Conservation (phyloP, 345 rosid species). For the Brassica nigra region DNA sequence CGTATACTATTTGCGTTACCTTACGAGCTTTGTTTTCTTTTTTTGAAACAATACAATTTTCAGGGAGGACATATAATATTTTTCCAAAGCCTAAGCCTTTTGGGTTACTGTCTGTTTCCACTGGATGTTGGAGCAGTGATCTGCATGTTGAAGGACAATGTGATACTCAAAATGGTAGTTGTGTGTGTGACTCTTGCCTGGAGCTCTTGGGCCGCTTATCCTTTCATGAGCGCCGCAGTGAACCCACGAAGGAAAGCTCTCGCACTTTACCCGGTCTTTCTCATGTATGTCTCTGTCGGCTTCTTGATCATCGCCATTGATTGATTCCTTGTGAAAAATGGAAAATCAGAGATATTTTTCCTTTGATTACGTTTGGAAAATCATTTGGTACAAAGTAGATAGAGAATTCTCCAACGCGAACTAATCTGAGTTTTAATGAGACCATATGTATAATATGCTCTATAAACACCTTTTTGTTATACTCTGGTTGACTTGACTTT, state of each 20-base stretch:
- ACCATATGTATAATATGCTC: slow-evolving; percentile 35
- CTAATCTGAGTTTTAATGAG: slow-evolving; percentile 27
- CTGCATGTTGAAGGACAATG: slow-evolving; percentile 80
- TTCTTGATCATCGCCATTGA: slow-evolving; percentile 91
- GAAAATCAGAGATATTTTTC: not conserved
- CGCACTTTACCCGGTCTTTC: slow-evolving; percentile 88
- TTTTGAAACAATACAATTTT: slow-evolving; percentile 11
- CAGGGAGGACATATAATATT: slow-evolving; percentile 94
- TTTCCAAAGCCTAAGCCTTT: slow-evolving; percentile 82
- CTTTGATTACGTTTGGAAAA: not conserved
- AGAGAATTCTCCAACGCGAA: slow-evolving; percentile 22
- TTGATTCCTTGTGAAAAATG: slow-evolving; percentile 24
- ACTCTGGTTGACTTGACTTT: slow-evolving; percentile 4
- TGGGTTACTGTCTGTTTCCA: slow-evolving; percentile 87
- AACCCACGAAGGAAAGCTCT: slow-evolving; percentile 87
- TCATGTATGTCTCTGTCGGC: slow-evolving; percentile 95
- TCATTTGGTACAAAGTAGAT: slow-evolving; percentile 32
- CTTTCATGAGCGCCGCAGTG: slow-evolving; percentile 92
- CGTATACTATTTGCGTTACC: not conserved
- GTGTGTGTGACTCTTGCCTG: slow-evolving; percentile 81
- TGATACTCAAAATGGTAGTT: slow-evolving; percentile 64
- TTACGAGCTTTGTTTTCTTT: not conserved
- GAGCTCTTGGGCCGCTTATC: slow-evolving; percentile 97
- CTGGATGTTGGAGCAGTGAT: slow-evolving; percentile 78
- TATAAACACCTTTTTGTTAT: slow-evolving; percentile 1